phyloP scores from a whole-genome alignment of 352 stramenopile species.

The Blastocystis sp. region DNA sequence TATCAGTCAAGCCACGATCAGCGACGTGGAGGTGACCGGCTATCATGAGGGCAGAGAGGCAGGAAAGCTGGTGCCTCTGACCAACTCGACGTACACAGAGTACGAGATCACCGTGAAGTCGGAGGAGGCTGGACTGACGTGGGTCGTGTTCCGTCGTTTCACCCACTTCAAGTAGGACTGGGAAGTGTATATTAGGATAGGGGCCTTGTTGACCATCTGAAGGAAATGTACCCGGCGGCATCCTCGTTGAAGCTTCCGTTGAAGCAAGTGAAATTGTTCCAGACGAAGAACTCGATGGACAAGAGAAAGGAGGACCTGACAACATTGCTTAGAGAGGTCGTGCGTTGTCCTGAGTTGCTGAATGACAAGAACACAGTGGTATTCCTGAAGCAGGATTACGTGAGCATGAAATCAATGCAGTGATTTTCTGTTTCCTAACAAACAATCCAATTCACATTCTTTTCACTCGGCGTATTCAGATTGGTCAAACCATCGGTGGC shows the following conservation, averaged over 20 bases:
- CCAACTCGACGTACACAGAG: background rate
- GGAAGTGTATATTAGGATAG: background rate
- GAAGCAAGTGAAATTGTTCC: slow-evolving; percentile 43
- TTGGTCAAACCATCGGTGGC: background rate
- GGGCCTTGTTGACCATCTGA: background rate
- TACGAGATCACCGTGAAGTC: slow-evolving; percentile 22
- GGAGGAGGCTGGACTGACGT: background rate
- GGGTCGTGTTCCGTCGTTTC: slow-evolving; percentile 16
- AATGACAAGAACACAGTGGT: background rate
- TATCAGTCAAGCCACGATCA: background rate
- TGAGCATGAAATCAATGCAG: background rate
- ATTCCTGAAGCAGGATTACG: slow-evolving; percentile 28
- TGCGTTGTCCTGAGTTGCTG: background rate
- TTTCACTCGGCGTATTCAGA: background rate
- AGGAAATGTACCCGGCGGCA: background rate
- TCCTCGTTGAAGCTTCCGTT: background rate
- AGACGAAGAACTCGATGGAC: slow-evolving; percentile 3
- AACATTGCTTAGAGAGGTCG: background rate
- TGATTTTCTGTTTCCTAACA: background rate
- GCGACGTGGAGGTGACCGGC: background rate
- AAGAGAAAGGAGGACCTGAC: slow-evolving; percentile 30
- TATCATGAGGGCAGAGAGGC: slow-evolving; percentile 34
- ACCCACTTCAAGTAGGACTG: slow-evolving; percentile 18
- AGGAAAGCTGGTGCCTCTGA: background rate
- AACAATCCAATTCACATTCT: background rate